Evolutionary conservation across 2,329 filamentous ascomycete species (phyloP), one percentile per base, ranked within the genome.

Genomic region (Xylariales sp.): DNA sequence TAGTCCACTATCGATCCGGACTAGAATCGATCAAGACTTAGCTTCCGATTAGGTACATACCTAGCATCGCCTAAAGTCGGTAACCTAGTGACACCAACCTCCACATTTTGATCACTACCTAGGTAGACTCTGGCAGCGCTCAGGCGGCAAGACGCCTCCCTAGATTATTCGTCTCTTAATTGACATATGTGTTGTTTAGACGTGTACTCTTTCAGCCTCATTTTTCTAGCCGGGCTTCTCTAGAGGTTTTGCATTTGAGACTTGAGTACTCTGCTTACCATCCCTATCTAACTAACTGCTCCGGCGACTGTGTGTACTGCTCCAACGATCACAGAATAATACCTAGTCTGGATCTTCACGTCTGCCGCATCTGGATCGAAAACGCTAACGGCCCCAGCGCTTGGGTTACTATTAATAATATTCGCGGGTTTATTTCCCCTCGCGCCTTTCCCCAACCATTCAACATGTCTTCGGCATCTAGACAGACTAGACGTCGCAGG

Each of bases 381-480:
- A 12, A 28, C 28, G 7, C 16, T 14, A n/a, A 14, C 14, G 30
- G 30, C 18, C 28, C n/a, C 16, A 32, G 6, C 45, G 23, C 9
- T 7, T 23, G 50, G n/a, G 4, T n/a, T 41, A 1, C 16, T 16
- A 50, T 50, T 23, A 28, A 18, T 53, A 55, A 53, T 43, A 45
- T 8, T 32, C 16, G 5, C 32, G 8, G 34, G 14, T 9, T 36
- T 16, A 14, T 41, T 36, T 41, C 3, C 23, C 34, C 14, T 59
- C 36, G 1, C 1, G 5, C 3, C 6, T 14, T 12, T 46, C n/a
- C 10, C 18, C 45, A 5, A 30, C 18, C 36, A 48, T 28, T 49
- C 18, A 64, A 6, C 18, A 70, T 70, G 69, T 36, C 56, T 34
- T 64, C 52, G 3, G 14, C 5, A 1, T 32, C 52, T 18, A 30